Conservation (phyloP, 441 rosid species). For the Corymbia citriodora region DNA sequence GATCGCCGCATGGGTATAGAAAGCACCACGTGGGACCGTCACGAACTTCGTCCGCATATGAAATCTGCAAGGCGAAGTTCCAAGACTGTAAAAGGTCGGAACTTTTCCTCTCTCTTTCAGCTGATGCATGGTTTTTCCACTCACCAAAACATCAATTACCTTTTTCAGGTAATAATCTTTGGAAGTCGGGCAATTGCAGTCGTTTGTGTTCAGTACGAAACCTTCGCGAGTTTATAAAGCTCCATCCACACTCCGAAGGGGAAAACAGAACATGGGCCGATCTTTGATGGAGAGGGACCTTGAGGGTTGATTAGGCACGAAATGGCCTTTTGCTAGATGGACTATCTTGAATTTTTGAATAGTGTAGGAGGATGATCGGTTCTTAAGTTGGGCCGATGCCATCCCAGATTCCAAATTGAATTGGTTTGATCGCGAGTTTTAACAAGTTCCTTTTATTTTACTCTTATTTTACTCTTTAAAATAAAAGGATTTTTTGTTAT, state of each 20-base stretch:
- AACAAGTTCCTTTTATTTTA: accelerated
- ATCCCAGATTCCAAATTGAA: accelerated
- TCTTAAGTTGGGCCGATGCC: neutral
- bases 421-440: neutral
- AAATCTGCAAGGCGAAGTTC: neutral
- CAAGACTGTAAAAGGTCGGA: neutral
- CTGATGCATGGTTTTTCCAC: neutral
- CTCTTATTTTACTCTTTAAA: too few relatives aligned
- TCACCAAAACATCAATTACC: neutral
- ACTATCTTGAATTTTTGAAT: neutral
- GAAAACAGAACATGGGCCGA: neutral
- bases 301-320: neutral
- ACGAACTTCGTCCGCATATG: constrained; percentile 22
- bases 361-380: too few relatives aligned
- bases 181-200: neutral
- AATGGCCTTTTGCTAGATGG: neutral
- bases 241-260: neutral
- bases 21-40: constrained; percentile 17
- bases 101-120: neutral
- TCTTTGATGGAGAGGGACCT: neutral
- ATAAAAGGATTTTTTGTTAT: too few relatives aligned
- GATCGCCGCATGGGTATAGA: constrained; percentile 11
- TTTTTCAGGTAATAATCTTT: neutral
- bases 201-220: neutral
- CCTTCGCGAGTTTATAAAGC: neutral